Base-by-base conservation (phyloP, 441 rosid genomes). In the Pelargonium myrrhifolium region DNA sequence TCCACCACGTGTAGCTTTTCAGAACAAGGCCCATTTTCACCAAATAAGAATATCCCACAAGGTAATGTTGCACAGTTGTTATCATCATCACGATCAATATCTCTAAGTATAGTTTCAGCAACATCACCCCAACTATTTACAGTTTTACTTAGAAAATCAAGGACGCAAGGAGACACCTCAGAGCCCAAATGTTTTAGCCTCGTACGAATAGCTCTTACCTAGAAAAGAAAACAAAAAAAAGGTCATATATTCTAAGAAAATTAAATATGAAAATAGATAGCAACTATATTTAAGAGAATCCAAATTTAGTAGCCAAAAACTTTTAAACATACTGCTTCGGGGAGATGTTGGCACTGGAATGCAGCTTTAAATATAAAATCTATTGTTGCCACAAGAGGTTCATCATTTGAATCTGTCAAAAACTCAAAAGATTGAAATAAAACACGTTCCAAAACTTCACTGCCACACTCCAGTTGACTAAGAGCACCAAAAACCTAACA, bases 121-220 rank as follows among this genome's bases (percentile, higher is more conserved):
- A 96, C 83, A 77, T 92, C 97, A 70, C 85, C 88, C 91, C 94
- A 88, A 76, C 91, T 84, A 77, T 92, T 94, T 73, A 96, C 93
- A 73, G 87, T 86, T 84, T 80, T 92, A 83, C 94, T 86, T 78
- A 96, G 76, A 69, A 86, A 86, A 56, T 88, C 96, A 67, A 96
- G 96, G 74, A 92, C 96, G 70, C 80, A 82, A 76, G 87, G 85
- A 77, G 98, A 81, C 66, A 89, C 96, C 66, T 90, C 92, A 22
- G 81, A 76, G 60, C 98, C 98, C 81, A 95, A 79, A 70, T 21
- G 67, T 77, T 90, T 92, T 75, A 96, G 88, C 85, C 92, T 84
- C 66, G 74, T 80, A 66, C 99, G 99, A 75, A 93, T 87, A 71
- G 92, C 71, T 74, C 91, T 86, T 49, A 90, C 97, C 99, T 96